Base-by-base conservation (phyloP, 768 basidiomycete genomes). In the Termitomyces sp. region DNA sequence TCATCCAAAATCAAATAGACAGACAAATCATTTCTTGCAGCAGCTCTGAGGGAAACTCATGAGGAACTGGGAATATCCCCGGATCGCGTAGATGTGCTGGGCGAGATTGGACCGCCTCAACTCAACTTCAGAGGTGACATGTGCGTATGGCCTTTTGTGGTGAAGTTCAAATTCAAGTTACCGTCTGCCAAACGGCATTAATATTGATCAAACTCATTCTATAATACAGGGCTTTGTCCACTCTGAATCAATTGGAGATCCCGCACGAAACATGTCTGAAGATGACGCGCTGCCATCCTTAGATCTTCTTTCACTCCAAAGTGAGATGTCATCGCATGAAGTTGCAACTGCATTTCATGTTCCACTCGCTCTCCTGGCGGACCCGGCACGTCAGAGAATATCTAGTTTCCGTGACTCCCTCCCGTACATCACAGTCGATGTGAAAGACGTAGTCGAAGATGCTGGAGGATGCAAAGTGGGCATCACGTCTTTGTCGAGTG, bases 81-180 rank as follows among this genome's bases (percentile, higher is more conserved):
- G n/a, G 67, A 72, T 38, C 80, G 82, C 62, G 75, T 93, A 23
- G 85, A 91, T 50, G 72, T 90, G 50, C 71, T 91, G 0, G 91
- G 91, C 5, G 71, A 78, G 57, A 73, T 91, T 18, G 83, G 84
- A 10, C 85, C 88, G 4, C 76, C 87, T 1, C 82, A 88, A 67
- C 65, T 76, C 33, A 87, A 83, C 59, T 73, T 85, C 33, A 69
- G 74, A 18, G 84, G 86, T 23, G 75, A 80, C 55, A 73, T 88
- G 72, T 71, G 78, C 16, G 91, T 92, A 9, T 89, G 86, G 85
- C 89, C 90, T 30, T 88, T 82, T 65, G 84, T 91, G 50, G 90
- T 92, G 72, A 75, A 44, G 10, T 40, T 50, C 16, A 36, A 43
- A 33, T 50, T 35, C 35, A 18, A 47, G n/a, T 14, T 46, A 14